Base-by-base conservation (phyloP, 2,329 filamentous ascomycete genomes). In the Plenodomus lindquistii region DNA sequence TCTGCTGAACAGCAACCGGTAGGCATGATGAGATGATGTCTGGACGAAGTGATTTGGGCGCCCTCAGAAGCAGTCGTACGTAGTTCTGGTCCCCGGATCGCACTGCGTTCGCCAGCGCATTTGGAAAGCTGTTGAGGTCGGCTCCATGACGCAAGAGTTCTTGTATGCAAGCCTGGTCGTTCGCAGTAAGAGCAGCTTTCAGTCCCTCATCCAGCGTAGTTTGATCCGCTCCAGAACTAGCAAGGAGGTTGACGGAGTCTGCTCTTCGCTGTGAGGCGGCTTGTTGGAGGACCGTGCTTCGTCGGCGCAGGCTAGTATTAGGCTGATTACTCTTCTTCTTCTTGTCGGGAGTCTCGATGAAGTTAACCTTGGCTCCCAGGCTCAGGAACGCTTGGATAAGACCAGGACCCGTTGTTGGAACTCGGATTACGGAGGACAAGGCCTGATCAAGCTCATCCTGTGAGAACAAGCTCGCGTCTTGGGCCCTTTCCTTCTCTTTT, bases 381-480 rank as follows among this genome's bases (percentile, higher is more conserved):
- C 49, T 56, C 11, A 72, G 46, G 38, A 70, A 67, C 3, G 69
- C 68, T 48, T 70, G 67, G 2, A 71, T 61, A 5, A 71, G 56
- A 8, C 67, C 67, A 17, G 65, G 58, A 16, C 48, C 65, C 7
- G 63, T 64, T 4, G 66, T 56, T 10, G 64, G 58, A 40, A 62
- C 63, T 37, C 63, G 59, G 38, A 72, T 63, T 27, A 66, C 60
- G 16, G 61, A 62, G n/a, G 63, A 69, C 35, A 72, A 48, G 2
- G 67, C 67, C 27, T 67, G 58, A 42, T 72, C 69, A 21, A 72
- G 51, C 41, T 72, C 69, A 16, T 71, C 68, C 36, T 70, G 68
- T 9, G 67, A 64, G 46, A 71, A 71, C 13, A 60, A 51, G 27
- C 47, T 55, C 13, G 54, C 49, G 24, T 70, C 65, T 21, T 62